phyloP scores from a whole-genome alignment of 306 rosid genomes.

The Quercus engelmannii region DNA sequence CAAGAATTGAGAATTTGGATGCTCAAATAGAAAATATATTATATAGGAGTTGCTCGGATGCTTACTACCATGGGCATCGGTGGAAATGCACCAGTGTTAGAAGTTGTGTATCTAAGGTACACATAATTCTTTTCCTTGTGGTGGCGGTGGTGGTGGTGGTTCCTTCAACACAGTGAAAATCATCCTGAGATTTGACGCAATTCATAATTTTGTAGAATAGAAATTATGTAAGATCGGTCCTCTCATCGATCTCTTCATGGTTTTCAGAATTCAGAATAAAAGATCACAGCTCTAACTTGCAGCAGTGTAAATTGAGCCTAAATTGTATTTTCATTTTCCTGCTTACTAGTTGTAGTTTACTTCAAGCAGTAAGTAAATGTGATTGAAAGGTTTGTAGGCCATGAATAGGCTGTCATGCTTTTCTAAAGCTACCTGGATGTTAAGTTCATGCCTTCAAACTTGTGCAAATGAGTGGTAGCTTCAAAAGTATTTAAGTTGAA shows the following conservation, averaged over 20 bases:
- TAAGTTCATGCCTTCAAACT: background rate
- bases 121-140: background rate
- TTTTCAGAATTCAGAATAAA: background rate
- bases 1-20: background rate
- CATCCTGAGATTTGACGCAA: background rate
- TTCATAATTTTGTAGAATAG: background rate
- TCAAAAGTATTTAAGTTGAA: no score
- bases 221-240: background rate
- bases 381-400: background rate
- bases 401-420: background rate
- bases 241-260: constrained; percentile 6
- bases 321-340: background rate
- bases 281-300: background rate
- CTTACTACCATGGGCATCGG: background rate
- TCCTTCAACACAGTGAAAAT: background rate
- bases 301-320: background rate
- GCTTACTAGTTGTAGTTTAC: no score
- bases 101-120: background rate
- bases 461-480: no score
- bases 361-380: background rate
- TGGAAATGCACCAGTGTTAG: background rate
- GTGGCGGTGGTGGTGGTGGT: background rate
- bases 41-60: background rate
- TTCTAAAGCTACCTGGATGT: background rate
- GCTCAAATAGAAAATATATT: background rate